Percentiles rank a stretch among this genome's conserved stretches.
Conservation (phyloP, 768 basidiomycete species). For the Suillus tomentosus region DNA sequence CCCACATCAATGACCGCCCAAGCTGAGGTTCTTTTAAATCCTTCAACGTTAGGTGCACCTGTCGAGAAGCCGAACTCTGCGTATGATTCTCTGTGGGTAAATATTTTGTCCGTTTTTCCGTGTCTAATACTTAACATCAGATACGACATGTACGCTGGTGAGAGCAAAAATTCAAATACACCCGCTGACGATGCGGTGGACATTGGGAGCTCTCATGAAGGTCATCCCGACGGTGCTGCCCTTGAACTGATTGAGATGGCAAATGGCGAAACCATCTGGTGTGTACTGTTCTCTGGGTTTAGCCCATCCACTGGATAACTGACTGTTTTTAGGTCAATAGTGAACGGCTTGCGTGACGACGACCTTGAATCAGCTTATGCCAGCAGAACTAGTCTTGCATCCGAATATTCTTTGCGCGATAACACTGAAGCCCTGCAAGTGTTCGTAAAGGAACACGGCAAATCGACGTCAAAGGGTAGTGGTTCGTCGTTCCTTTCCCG, state of each 20-base stretch:
- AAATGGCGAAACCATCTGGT: slow-evolving; percentile 91
- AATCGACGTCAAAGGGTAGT: slow-evolving; percentile 68
- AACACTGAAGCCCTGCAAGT: slow-evolving; percentile 59
- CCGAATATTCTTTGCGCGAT: slow-evolving; percentile 63
- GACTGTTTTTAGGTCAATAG: slow-evolving; percentile 58
- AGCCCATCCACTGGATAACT: background rate
- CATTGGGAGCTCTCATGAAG: slow-evolving; percentile 24
- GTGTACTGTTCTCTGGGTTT: slow-evolving; percentile 26
- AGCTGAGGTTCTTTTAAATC: slow-evolving; percentile 41
- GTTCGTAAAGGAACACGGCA: slow-evolving; percentile 76
- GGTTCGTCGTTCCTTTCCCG: slow-evolving; percentile 57
- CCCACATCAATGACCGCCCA: slow-evolving; percentile 51
- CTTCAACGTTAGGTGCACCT: slow-evolving; percentile 40
- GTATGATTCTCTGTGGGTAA: slow-evolving; percentile 77
- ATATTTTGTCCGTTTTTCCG: slow-evolving; percentile 17
- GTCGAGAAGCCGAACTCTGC: slow-evolving; percentile 69
- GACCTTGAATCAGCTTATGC: slow-evolving; percentile 71
- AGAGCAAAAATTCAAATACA: slow-evolving; percentile 42
- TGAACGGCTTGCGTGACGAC: slow-evolving; percentile 80
- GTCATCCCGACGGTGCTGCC: slow-evolving; percentile 53
- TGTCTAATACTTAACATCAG: slow-evolving; percentile 40
- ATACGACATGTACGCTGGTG: slow-evolving; percentile 79
- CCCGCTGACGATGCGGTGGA: slow-evolving; percentile 38
- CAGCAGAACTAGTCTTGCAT: slow-evolving; percentile 69
- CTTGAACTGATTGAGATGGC: slow-evolving; percentile 81